Percentiles rank a stretch among this genome's conserved stretches.
These are phyloP conservation scores for Brassica incana DNA, from an alignment of 345 rosid species.

Conservation along the genomic window DNA sequence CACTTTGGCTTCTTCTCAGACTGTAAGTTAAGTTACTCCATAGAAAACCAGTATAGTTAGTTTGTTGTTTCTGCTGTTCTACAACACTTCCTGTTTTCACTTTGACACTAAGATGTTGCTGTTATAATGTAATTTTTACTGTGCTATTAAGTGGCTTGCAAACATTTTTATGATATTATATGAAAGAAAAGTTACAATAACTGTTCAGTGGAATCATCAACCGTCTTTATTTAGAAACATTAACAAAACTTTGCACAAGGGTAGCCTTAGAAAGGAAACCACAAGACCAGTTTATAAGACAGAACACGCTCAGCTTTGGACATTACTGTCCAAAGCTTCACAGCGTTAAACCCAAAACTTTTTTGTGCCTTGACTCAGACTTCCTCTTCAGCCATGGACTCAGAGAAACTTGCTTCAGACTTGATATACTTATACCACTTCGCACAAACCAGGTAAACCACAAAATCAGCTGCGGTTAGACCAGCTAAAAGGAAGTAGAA, in stretches of 20 bases:
- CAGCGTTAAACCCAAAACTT: slow-evolving; percentile 21
- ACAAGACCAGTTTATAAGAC: slow-evolving; percentile 19
- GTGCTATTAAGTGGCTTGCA: background rate
- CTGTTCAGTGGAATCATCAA: slow-evolving; percentile 21
- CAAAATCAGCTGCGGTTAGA: slow-evolving; percentile 65
- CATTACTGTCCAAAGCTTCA: slow-evolving; percentile 31
- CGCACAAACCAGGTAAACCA: slow-evolving; percentile 60
- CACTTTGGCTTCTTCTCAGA: slow-evolving; percentile 20
- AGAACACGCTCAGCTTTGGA: slow-evolving; percentile 37
- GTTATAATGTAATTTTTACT: slow-evolving; percentile 9
- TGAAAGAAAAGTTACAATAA: slow-evolving; percentile 2
- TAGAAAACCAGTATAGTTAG: slow-evolving; percentile 9
- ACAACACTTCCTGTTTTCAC: slow-evolving; percentile 18
- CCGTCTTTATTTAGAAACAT: slow-evolving; percentile 17
- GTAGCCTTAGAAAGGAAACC: background rate
- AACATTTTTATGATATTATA: background rate
- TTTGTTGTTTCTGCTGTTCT: slow-evolving; percentile 12
- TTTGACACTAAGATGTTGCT: background rate
- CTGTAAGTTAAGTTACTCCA: slow-evolving; percentile 13
- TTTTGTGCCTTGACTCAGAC: slow-evolving; percentile 3
- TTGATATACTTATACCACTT: slow-evolving; percentile 74
- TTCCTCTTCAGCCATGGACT: slow-evolving; percentile 23
- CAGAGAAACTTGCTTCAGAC: slow-evolving; percentile 50
- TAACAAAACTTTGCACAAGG: slow-evolving; percentile 23
- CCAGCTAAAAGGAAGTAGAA: slow-evolving; percentile 90